A percentile compares a stretch with the other conserved stretches of the same genome.
Evolutionary conservation across 306 rosid genomes (phyloP).

Genomic region (Cyclanthera cordifolia): DNA sequence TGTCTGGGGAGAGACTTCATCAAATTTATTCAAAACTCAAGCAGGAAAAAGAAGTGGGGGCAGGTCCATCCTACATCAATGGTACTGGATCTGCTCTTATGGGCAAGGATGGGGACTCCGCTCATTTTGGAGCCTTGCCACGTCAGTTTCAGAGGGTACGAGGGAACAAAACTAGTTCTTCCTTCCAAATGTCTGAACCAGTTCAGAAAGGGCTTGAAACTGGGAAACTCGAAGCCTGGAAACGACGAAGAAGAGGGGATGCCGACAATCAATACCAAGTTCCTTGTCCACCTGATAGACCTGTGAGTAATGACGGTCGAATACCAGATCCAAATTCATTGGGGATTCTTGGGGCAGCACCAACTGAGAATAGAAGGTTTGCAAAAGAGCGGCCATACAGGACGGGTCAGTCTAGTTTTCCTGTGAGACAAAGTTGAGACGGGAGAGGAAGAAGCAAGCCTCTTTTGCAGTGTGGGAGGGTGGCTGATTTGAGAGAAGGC

Average conservation of each 20-base stretch:
- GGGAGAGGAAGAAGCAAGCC: conserved; percentile 31
- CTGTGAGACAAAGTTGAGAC: conserved; percentile 57
- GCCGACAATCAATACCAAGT: conserved; percentile 48
- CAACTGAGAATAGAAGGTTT: conserved; percentile 52
- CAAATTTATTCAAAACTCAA: conserved; percentile 84
- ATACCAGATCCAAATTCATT: conserved; percentile 55
- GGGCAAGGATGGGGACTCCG: conserved; percentile 41
- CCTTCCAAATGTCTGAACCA: conserved; percentile 43
- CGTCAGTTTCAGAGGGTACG: conserved; percentile 45
- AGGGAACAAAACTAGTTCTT: conserved; percentile 36
- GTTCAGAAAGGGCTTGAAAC: conserved; percentile 39
- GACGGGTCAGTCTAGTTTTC: conserved; percentile 53
- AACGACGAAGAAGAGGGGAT: conserved; percentile 71
- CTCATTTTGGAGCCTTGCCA: conserved; percentile 27
- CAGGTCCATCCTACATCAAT: conserved; percentile 62
- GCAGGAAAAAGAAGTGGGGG: conserved; percentile 65
- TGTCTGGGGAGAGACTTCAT: conserved; percentile 87
- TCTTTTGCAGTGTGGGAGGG: conserved; percentile 16
- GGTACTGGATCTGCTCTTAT: conserved; percentile 49
- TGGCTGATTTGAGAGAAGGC: conserved; percentile 35
- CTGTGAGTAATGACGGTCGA: conserved; percentile 38
- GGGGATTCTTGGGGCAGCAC: conserved; percentile 98
- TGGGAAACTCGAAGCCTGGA: conserved; percentile 81
- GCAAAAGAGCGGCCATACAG: conserved; percentile 50
- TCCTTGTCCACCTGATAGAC: conserved; percentile 51